Evolutionary conservation across 1,284 basidiomycete species (phyloP), one percentile per base, ranked within the genome.

Genomic region (Sporisorium graminicola): DNA sequence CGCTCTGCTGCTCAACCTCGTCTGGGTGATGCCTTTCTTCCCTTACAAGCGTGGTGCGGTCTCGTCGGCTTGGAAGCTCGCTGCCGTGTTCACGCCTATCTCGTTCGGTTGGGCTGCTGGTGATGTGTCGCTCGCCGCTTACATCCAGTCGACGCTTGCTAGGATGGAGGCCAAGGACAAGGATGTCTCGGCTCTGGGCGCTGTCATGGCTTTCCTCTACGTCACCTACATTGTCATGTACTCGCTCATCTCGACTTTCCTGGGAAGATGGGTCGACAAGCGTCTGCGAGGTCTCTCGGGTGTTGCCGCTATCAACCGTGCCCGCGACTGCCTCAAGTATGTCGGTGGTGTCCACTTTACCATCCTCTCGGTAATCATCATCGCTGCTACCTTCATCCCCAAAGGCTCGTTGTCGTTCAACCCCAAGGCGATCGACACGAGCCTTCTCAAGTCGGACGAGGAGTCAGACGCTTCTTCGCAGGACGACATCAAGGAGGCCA

Each of bases 41-140:
- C 73, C 80, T 3, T 74, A 80, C 52, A 60, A 59, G 7, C 78
- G 73, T 29, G 61, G 65, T 27, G 14, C 35, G 24, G 73, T 72
- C 20, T 44, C 53, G 2, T 75, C 73, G 8, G 83, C 83, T 22
- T 86, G 83, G 83, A 78, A 75, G 50, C 62, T 85, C 37, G 83
- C 80, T 47, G 75, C 70, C 26, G 74, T 71, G 74, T 85, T 86
- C 68, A 82, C 80, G 13, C 83, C 86, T 51, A 77, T 86, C 57
- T 85, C 82, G 8, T 83, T 75, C 77, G 86, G 86, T 70, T 87
- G 86, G 86, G 86, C 86, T 53, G 85, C 86, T 43, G 86, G 86
- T 46, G 86, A 87, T 54, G 84, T 86, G 35, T 86, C 85, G 26
- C 79, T 86, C 26, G 86, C 86, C 46, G 86, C 86, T 14, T 86